Base-by-base conservation (phyloP, 1,284 basidiomycete genomes). In the Flammula alnicola region DNA sequence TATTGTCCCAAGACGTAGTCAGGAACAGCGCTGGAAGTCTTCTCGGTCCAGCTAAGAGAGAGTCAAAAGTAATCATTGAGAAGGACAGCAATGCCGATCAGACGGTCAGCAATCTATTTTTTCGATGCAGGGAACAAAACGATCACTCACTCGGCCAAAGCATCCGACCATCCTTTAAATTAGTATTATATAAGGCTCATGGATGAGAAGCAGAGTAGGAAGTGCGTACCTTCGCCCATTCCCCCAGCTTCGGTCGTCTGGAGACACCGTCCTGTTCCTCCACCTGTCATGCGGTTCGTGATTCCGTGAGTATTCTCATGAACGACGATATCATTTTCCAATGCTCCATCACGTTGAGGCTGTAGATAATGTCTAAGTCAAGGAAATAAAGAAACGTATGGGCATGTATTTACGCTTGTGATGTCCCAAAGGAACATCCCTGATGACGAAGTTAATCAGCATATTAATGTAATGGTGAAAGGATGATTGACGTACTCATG, bases 231-330 rank as follows among this genome's bases (percentile, higher is more conserved):
- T 63, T 81, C 79, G 25, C 77, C 78, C 60, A 81, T 69, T 14
- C 78, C 78, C 31, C 72, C 70, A 39, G 78, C 67, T 58, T 80
- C 79, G 14, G 63, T 69, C 5, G 74, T 74, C 59, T 78, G 75
- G 14, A 80, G 63, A 62, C 79, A 80, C 4, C 71, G 61, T 22
- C 70, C 78, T 17, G 76, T 79, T 14, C 77, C 78, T 27, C 78
- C 77, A 30, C 78, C 77, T 17, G 76, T 78, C 67, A 80, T 63
- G 20, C 77, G 71, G 63, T 75, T 77, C 27, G 75, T 76, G 47
- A 78, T 66, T 12, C 78, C 78, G 58, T 80, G 78, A 5, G 75
- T 78, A 45, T 69, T 66, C 58, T 79, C 78, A 59, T 79, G 78
- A 7, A 67, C 58, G 29, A 77, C 59, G 49, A 80, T 75, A 49